Evolutionary conservation across 2,329 filamentous ascomycete genomes (phyloP), one percentile per base, ranked within the genome.

Genomic region (Trichoderma sp.): DNA sequence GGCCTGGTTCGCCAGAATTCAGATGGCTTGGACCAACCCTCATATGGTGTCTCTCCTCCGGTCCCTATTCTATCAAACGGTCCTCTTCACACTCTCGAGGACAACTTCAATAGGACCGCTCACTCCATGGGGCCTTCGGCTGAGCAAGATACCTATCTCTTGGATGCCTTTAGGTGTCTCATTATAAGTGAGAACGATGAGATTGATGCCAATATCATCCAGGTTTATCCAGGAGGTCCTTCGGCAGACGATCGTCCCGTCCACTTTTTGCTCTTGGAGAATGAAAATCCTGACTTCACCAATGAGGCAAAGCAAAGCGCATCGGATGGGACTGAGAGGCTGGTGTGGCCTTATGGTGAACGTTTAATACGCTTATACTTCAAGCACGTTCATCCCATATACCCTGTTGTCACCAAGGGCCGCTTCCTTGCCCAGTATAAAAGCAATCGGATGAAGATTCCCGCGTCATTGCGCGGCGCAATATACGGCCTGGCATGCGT

Each of bases 121-220:
- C 84, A 85, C 74, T 83, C 79, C 13, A 81, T 86, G 77, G 84
- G 84, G 0, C 78, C 82, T 15, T 79, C 83, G 2, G 82, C 80
- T 11, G 84, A 86, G 75, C 84, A 86, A 73, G 85, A 86, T 68
- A 80, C 83, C 1, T 80, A 84, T 73, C 79, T 86, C 9, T 78
- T 86, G 5, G 82, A 83, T 47, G 84, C 83, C 12, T 85, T 86
- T 68, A 79, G 84, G 20, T 85, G 84, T 43, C 80, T 83, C 20
- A 81, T 86, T 32, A 76, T 85, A 58, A 85, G 84, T 57, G 80
- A 81, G 62, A 81, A 82, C n/a, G 79, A 81, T 20, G 82, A 82
- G 30, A 78, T 85, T 8, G 83, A 84, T 71, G 84, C 82, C 72
- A 83, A 84, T 63, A 81, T 85, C 62, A 77, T 83, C 23, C 83